Conservation (phyloP, 2,329 filamentous ascomycete genomes). For the Fusarium nygamai region DNA sequence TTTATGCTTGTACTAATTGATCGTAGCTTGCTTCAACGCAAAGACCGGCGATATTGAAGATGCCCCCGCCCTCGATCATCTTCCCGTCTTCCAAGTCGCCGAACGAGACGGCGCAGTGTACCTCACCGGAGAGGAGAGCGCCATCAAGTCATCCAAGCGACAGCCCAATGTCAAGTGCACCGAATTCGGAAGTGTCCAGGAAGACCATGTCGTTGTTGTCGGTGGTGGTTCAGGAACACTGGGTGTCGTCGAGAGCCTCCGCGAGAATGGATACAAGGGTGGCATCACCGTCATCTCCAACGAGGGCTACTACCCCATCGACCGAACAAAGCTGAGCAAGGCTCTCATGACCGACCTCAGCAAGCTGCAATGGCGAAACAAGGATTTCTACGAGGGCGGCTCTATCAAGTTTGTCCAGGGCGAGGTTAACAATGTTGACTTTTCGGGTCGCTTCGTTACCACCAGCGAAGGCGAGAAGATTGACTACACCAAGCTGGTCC, state of each 20-base stretch:
- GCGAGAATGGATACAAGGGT: conserved; percentile 82
- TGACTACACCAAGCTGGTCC: conserved; percentile 86
- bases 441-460: conserved; percentile 75
- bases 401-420: conserved; percentile 67
- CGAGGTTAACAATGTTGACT: conserved; percentile 80
- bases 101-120: conserved; percentile 87
- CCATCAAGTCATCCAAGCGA: conserved; percentile 80
- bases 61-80: conserved; percentile 87
- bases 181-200: conserved; percentile 56
- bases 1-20: conserved; percentile 1
- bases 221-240: conserved; percentile 88
- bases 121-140: conserved; percentile 80
- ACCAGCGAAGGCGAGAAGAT: conserved; percentile 78
- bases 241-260: conserved; percentile 83
- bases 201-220: conserved; percentile 81
- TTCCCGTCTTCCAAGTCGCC: conserved; percentile 82
- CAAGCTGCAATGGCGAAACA: conserved; percentile 81
- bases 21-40: conserved; percentile 87
- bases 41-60: conserved; percentile 93
- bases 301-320: conserved; percentile 88
- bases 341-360: conserved; percentile 82
- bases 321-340: conserved; percentile 96
- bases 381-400: conserved; percentile 77
- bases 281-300: conserved; percentile 83
- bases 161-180: conserved; percentile 79